Evolutionary conservation across 1,139 yeast species (phyloP), one percentile per base, ranked within the genome.

Genomic region (Pichia sp.): DNA sequence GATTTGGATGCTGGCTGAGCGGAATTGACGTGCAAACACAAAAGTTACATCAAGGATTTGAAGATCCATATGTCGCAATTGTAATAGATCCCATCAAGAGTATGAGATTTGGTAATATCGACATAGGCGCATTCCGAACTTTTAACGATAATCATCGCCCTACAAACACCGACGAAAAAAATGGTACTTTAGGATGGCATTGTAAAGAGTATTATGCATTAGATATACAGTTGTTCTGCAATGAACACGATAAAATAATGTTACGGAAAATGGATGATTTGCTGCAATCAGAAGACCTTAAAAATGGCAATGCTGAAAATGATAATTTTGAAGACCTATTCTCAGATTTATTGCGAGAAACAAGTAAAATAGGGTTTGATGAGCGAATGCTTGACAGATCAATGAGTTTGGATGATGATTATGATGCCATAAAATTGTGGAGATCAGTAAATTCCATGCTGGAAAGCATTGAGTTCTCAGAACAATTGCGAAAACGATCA

Each of bases 1-100:
- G 97, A 0, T 92, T 88, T 62, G 97, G 97, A 37, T 85, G 96
- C 61, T 85, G 96, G 95, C 65, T 88, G 38, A 81, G 92, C 50
- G 94, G 92, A 23, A 87, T 88, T 42, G 97, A 88, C 64, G 94
- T 88, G 32, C 80, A 85, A 45, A 88, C 97, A 0, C 96, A 92
- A 60, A 70, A 76, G 47, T 66, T 90, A 62, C 88, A 90, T 59
- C 97, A 88, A 62, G 77, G 75, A 49, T 87, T 80, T 59, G 96
- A 88, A 61, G 97, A 88, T 58, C 97, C 97, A 1, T 88, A 86
- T 59, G 67, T 88, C 52, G 97, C 96, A 0, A 71, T 88, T 40
- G 97, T 88, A 5, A 73, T 88, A 44, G 97, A 88, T 64, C 96
- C 97, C 0, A 73, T 79, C 44, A 77, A 81, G 55, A 82, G 95